phyloP scores from a whole-genome alignment of 164 flowering plant genomes.

The Warburgia ugandensis region DNA sequence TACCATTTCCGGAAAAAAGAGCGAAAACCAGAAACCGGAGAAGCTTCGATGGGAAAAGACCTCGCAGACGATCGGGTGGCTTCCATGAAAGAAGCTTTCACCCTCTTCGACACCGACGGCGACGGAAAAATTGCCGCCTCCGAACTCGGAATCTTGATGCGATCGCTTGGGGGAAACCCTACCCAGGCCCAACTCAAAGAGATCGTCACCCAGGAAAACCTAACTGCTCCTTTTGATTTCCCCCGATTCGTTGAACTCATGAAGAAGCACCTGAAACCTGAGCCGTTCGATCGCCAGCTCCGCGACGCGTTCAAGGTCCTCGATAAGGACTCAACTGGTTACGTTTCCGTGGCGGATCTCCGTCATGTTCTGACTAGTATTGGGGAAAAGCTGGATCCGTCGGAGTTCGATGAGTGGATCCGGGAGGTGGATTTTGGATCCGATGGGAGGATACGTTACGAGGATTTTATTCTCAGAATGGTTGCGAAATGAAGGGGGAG shows the following conservation, averaged over 20 bases:
- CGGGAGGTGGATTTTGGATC: constrained; percentile 86
- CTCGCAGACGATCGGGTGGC: constrained; percentile 72
- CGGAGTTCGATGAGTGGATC: constrained; percentile 99
- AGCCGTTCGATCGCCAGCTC: constrained; percentile 89
- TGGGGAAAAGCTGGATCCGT: constrained; percentile 89
- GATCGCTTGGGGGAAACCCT: constrained; percentile 92
- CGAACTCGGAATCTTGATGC: constrained; percentile 90
- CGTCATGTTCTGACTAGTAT: constrained; percentile 86
- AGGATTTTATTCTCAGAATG: constrained; percentile 82
- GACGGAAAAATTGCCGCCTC: constrained; percentile 86
- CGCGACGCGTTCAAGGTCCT: constrained; percentile 91
- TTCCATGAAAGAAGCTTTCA: constrained; percentile 89
- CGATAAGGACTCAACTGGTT: constrained; percentile 83
- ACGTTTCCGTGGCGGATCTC: constrained; percentile 71
- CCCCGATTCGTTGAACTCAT: constrained; percentile 71
- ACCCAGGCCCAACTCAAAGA: constrained; percentile 86
- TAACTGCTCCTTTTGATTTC: constrained; percentile 79
- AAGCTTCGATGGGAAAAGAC: constrained; percentile 63
- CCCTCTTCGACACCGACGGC: constrained; percentile 84
- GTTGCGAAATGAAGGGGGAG: constrained; percentile 57
- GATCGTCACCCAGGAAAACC: constrained; percentile 61
- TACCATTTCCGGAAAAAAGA: background rate
- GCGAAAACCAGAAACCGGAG: constrained; percentile 5
- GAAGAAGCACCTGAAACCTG: constrained; percentile 71
- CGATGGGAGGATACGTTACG: constrained; percentile 85